Evolutionary conservation across 163 green algal genomes (phyloP).

Genomic region (Chloromonas sp.): DNA sequence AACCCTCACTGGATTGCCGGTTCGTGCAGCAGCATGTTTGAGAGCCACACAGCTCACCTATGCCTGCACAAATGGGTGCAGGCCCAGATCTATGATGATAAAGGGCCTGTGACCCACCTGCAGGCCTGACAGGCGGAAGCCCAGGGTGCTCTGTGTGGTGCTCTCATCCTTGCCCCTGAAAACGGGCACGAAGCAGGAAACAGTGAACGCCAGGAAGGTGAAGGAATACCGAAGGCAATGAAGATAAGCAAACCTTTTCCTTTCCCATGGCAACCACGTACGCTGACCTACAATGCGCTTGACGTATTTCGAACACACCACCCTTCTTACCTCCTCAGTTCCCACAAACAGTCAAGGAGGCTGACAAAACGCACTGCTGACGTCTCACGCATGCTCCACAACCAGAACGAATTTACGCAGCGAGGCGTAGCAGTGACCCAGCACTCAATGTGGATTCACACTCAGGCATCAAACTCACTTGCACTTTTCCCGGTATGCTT

Average conservation of each 20-base stretch:
- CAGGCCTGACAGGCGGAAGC: constrained; percentile 81
- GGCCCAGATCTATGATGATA: too few relatives aligned
- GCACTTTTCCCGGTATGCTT: constrained; percentile 54
- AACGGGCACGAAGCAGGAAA: not conserved
- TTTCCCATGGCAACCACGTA: too few relatives aligned
- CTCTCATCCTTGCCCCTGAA: constrained; percentile 61
- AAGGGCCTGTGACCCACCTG: constrained; percentile 27
- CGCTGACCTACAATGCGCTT: too few relatives aligned
- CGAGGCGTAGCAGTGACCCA: not conserved
- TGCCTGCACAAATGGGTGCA: too few relatives aligned
- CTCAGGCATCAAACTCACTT: constrained; percentile 10
- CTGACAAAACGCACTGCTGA: too few relatives aligned
- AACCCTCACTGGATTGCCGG: too few relatives aligned
- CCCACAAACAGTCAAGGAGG: not conserved
- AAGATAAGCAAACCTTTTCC: not conserved
- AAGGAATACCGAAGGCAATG: not conserved
- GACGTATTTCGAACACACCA: not conserved
- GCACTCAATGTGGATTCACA: not conserved
- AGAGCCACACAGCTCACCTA: too few relatives aligned
- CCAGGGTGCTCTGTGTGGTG: constrained; percentile 66
- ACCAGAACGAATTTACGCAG: too few relatives aligned
- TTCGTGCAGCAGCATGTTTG: too few relatives aligned
- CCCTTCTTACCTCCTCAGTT: not conserved
- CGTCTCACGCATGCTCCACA: too few relatives aligned
- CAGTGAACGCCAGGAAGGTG: not conserved